phyloP scores from a whole-genome alignment of 2,329 filamentous ascomycete genomes.

The Fusarium sp. region DNA sequence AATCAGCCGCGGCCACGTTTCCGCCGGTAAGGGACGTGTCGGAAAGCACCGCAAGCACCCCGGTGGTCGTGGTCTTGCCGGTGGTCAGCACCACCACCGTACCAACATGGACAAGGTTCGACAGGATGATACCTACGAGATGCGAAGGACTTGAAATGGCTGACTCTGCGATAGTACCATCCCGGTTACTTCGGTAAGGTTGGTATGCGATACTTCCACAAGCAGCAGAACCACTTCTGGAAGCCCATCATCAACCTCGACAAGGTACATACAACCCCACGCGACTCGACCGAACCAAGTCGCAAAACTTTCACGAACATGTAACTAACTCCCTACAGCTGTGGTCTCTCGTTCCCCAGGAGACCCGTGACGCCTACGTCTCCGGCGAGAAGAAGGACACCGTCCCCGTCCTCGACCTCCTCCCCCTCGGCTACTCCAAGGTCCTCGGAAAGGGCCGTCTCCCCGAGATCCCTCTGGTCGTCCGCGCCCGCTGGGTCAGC shows the following conservation, averaged over 20 bases:
- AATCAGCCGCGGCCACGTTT: conserved; percentile 92
- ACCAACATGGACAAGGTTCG: conserved; percentile 78
- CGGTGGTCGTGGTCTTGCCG: conserved; percentile 87
- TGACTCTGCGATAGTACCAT: conserved; percentile 75
- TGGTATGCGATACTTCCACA: conserved; percentile 97
- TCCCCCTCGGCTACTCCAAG: conserved; percentile 97
- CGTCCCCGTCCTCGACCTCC: conserved; percentile 97
- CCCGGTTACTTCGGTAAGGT: conserved; percentile 99
- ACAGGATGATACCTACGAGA: conserved; percentile 61
- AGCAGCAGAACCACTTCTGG: conserved; percentile 95
- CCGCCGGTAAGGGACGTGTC: conserved; percentile 96
- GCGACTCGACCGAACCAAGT: conserved; percentile 1
- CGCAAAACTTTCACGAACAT: background rate
- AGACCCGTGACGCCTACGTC: conserved; percentile 94
- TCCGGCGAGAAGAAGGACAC: conserved; percentile 83
- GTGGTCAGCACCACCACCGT: conserved; percentile 92
- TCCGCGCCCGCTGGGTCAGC: conserved; percentile 95
- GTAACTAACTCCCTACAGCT: conserved; percentile 68
- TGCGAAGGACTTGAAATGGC: conserved; percentile 29
- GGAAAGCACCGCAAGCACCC: conserved; percentile 98
- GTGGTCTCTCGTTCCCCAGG: conserved; percentile 92
- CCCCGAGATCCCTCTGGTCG: conserved; percentile 91
- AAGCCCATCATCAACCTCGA: conserved; percentile 99
- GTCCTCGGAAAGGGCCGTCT: conserved; percentile 98
- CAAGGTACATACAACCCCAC: conserved; percentile 72